A percentile compares a stretch with the other conserved stretches of the same genome.
Evolutionary conservation across 345 rosid species (phyloP).

Genomic region (Lumnitzera racemosa): DNA sequence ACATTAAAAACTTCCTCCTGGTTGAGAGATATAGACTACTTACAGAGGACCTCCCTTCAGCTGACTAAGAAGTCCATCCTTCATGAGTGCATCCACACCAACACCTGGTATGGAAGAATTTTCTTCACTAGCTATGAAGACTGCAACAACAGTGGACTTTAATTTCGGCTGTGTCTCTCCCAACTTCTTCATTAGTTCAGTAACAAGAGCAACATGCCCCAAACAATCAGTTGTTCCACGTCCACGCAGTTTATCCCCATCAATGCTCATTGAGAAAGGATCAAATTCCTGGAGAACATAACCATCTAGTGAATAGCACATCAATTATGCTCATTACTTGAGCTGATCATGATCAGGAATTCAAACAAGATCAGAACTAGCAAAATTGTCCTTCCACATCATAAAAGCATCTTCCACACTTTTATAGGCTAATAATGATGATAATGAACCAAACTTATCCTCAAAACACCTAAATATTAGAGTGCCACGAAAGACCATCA

Average conservation of each 20-base stretch:
- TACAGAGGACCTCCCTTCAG: constrained; percentile 92
- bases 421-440: too few species aligned
- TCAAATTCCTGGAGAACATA: constrained; percentile 61
- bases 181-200: constrained; percentile 80
- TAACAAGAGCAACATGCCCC: constrained; percentile 90
- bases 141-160: constrained; percentile 74
- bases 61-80: constrained; percentile 70
- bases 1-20: not conserved
- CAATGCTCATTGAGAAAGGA: constrained; percentile 79
- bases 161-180: constrained; percentile 72
- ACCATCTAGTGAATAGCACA: too few species aligned
- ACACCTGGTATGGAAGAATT: constrained; percentile 80
- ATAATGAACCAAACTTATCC: too few species aligned
- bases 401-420: not conserved
- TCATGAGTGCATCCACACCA: constrained; percentile 83
- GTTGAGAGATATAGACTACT: constrained; percentile 15
- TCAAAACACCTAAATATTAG: too few species aligned
- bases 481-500: too few species aligned
- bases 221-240: constrained; percentile 98
- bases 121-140: constrained; percentile 92
- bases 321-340: too few species aligned
- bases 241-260: constrained; percentile 85
- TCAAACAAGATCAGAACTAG: too few species aligned
- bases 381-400: too few species aligned
- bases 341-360: too few species aligned